Percentiles rank a stretch among this genome's conserved stretches.
Conservation (phyloP, 768 basidiomycete genomes). For the Auricularia sp. region DNA sequence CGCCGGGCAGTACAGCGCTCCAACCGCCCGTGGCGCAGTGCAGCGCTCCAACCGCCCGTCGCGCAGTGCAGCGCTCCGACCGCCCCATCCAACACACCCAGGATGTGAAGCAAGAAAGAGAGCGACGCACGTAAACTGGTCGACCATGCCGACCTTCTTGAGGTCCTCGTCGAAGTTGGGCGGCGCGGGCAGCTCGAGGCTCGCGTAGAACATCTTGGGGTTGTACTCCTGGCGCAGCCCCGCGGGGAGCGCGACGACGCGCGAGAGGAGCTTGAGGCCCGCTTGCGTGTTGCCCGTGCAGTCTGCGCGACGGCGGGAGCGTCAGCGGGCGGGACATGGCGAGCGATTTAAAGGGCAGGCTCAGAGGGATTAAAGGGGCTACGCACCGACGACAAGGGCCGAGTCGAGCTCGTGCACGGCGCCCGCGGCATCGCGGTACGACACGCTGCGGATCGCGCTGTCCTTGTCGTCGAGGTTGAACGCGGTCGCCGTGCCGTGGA, state of each 20-base stretch:
- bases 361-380: no score
- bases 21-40: no score
- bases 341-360: no score
- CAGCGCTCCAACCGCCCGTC: no score
- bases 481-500: not conserved
- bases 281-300: not conserved
- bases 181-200: conserved; percentile 11
- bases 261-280: not conserved
- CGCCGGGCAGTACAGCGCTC: no score
- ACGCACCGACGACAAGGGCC: not conserved
- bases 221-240: conserved; percentile 11
- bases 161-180: conserved; percentile 1
- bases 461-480: not conserved
- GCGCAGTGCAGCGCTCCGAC: no score
- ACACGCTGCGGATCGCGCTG: not conserved
- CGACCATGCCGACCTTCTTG: conserved; percentile 12
- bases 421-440: not conserved
- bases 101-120: no score
- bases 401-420: not conserved
- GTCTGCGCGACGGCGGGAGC: not conserved
- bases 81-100: no score
- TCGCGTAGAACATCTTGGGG: conserved; percentile 17
- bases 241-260: not conserved
- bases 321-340: not conserved
- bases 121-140: not conserved